Evolutionary conservation across 2,329 filamentous ascomycete species (phyloP), one percentile per base, ranked within the genome.

Genomic region (Colletotrichum lini): DNA sequence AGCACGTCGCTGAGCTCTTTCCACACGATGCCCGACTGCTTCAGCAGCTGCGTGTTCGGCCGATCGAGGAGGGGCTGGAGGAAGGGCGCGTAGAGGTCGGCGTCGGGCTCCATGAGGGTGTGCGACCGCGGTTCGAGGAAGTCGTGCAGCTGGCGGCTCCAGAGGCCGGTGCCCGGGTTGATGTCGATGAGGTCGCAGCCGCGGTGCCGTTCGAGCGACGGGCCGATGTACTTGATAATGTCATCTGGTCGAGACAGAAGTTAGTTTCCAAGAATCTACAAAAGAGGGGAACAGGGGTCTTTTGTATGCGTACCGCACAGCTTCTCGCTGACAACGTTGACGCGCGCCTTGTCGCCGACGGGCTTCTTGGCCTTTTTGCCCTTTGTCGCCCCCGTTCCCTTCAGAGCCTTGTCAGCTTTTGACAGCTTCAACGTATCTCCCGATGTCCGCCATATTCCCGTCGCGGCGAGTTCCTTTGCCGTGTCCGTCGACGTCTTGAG

Each of bases 161-260:
- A 96, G 2, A 97, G 65, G 10, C 95, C 94, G 1, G 84, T 84
- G 16, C 95, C 95, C 0, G 96, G 96, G 79, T 95, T 94, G 67
- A 98, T 84, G 78, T 98, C 96, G 76, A 99, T 84, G 54, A 98
- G 87, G 76, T 97, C 95, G 81, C 95, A 95, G 65, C 94, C 93
- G 60, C 86, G 84, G 80, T 96, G 92, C 54, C 90, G 88, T 44
- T 89, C 83, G 21, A 98, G 86, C 3, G 90, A 90, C 1, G 88
- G 87, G 2, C 88, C 89, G n/a, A 97, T 82, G 72, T 93, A 93
- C 8, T 89, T 79, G 56, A 97, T 76, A 16, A 93, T 83, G 75
- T 96, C 91, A 77, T 94, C 93, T 91, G 61, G 30, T 35, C 30
- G 30, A 9, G 30, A 35, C 30, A 9, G 2, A 9, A 35, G 30